Percentiles rank a stretch among this genome's conserved stretches.
Evolutionary conservation across 2,329 filamentous ascomycete species (phyloP).

Genomic region (Aspergillus transmontanensis): DNA sequence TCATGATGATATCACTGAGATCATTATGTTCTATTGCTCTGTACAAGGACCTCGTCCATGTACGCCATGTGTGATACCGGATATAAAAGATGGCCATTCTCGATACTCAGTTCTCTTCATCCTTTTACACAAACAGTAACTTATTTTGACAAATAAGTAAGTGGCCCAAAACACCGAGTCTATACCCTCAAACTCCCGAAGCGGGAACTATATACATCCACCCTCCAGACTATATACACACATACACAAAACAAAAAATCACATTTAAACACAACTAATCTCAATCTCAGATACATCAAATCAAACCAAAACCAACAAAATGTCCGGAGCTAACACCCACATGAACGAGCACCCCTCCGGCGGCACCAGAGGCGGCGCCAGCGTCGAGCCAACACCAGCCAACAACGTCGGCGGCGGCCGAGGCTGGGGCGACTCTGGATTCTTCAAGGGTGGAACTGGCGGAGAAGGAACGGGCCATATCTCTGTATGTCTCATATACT

Average conservation of each 20-base stretch:
- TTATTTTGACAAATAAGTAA: neutral
- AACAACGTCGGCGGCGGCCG: conserved; percentile 29
- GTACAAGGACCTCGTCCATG: neutral
- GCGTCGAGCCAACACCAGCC: conserved; percentile 31
- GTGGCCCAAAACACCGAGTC: neutral
- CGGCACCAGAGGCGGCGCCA: conserved; percentile 27
- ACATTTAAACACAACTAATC: neutral
- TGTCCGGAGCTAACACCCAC: conserved; percentile 4
- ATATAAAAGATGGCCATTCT: neutral
- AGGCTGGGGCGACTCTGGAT: conserved; percentile 26
- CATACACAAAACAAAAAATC: neutral
- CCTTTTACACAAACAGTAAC: neutral
- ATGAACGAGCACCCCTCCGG: conserved; percentile 16
- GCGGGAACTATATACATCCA: neutral
- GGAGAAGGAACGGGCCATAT: conserved; percentile 28
- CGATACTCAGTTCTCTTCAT: neutral
- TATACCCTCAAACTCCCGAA: neutral
- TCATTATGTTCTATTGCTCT: neutral
- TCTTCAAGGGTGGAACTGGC: conserved; percentile 21
- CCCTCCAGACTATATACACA: neutral
- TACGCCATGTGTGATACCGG: neutral
- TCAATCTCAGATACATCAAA: neutral
- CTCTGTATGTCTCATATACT: conserved; percentile 19
- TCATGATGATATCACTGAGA: conserved; percentile 2
- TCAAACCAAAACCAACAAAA: neutral